A percentile compares a stretch with the other conserved stretches of the same genome.
Evolutionary conservation across 768 basidiomycete species (phyloP).

Genomic region (Postia placenta): DNA sequence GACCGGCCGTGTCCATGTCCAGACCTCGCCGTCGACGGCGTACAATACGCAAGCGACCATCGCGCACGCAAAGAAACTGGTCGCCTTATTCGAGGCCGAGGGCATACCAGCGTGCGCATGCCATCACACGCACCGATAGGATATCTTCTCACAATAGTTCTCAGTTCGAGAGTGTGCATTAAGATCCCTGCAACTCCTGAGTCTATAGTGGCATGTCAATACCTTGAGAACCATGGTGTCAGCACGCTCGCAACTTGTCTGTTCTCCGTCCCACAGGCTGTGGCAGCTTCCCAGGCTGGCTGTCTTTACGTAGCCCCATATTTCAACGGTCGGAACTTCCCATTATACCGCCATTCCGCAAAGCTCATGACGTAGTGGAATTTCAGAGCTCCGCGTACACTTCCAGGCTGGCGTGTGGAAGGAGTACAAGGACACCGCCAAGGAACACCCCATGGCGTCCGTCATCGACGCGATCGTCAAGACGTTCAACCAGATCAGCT

Average conservation of each 20-base stretch:
- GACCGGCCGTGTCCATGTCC: slow-evolving; percentile 38
- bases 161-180: slow-evolving; percentile 43
- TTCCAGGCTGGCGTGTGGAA: slow-evolving; percentile 35
- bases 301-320: slow-evolving; percentile 51
- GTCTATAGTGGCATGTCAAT: slow-evolving; percentile 41
- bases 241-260: slow-evolving; percentile 49
- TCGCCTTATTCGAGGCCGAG: slow-evolving; percentile 34
- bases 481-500: slow-evolving; percentile 28
- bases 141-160: not conserved
- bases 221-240: slow-evolving; percentile 40
- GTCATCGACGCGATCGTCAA: slow-evolving; percentile 35
- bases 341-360: not conserved
- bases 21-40: slow-evolving; percentile 37
- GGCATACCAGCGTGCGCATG: slow-evolving; percentile 34
- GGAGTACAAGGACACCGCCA: slow-evolving; percentile 31
- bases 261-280: slow-evolving; percentile 49
- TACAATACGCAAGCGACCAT: slow-evolving; percentile 37
- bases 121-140: not conserved
- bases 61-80: slow-evolving; percentile 35
- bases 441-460: slow-evolving; percentile 36
- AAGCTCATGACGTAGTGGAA: not conserved
- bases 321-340: slow-evolving; percentile 38
- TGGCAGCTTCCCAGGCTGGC: slow-evolving; percentile 47
- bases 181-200: slow-evolving; percentile 55
- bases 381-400: slow-evolving; percentile 41